phyloP scores from a whole-genome alignment of 768 basidiomycete genomes.

The Terana coerulea region DNA sequence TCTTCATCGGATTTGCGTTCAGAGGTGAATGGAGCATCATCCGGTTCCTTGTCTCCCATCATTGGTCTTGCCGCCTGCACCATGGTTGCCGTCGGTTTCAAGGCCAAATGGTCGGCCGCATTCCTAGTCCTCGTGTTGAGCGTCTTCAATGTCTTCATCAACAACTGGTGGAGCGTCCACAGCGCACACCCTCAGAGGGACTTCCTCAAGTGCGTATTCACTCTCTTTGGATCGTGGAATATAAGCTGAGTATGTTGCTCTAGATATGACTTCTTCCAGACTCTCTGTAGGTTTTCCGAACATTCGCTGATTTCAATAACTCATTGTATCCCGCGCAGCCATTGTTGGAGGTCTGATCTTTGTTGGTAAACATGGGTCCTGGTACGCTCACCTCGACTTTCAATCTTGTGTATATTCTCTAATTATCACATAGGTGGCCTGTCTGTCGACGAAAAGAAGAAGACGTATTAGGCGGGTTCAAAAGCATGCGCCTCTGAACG shows the following conservation, averaged over 20 bases:
- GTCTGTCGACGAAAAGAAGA: conserved; percentile 99
- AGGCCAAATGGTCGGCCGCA: conserved; percentile 96
- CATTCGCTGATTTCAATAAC: conserved; percentile 4
- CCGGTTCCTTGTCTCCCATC: conserved; percentile 83
- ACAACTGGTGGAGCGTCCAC: conserved; percentile 98
- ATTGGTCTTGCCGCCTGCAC: conserved; percentile 87
- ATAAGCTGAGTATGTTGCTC: conserved; percentile 22
- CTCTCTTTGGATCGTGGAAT: not conserved
- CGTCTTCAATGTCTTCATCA: conserved; percentile 95
- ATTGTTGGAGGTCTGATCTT: conserved; percentile 97
- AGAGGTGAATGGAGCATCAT: conserved; percentile 89
- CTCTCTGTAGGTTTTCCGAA: conserved; percentile 53
- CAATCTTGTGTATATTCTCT: not conserved
- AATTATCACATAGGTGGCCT: conserved; percentile 61
- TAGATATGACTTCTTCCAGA: conserved; percentile 99
- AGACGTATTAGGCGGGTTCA: conserved; percentile 56
- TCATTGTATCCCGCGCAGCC: conserved; percentile 36
- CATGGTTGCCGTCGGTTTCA: conserved; percentile 98
- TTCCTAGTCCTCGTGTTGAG: conserved; percentile 92
- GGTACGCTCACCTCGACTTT: conserved; percentile 41
- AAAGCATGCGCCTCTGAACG: not conserved
- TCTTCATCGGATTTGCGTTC: conserved; percentile 96
- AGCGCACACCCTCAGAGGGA: conserved; percentile 92
- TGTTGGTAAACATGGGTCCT: conserved; percentile 98
- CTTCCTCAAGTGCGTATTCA: conserved; percentile 84